Base-by-base conservation (phyloP, 768 basidiomycete genomes). In the Collybiopsis confluens region DNA sequence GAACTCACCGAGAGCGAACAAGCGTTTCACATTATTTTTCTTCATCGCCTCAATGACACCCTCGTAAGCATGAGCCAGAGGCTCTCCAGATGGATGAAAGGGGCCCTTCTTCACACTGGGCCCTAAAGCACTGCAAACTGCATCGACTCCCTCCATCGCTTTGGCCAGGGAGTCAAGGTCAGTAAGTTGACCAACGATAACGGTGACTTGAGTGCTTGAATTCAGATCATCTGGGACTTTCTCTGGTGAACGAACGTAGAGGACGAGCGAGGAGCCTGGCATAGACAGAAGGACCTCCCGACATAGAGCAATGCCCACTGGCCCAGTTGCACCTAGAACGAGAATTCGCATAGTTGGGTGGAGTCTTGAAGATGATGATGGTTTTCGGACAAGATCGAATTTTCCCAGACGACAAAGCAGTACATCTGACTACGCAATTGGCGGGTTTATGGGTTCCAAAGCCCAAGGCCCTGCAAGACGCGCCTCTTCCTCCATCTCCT, bases 251-350 rank as follows among this genome's bases (percentile, higher is more conserved):
- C 86, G 81, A 10, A 78, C 85, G 52, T 80, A 88, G 51, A 89
- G 58, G 54, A 88, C 72, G 56, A 89, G 59, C 3, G 74, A 70
- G 58, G 65, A 61, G 4, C 67, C 63, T 6, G 70, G 63, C 40
- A 69, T 68, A 20, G 68, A 67, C 16, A 68, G 61, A 16, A 90
- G 75, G 4, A 75, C 69, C 61, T 85, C 77, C 48, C 81, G 75
- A 54, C 83, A 73, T 55, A 89, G 71, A 16, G 77, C 73, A 42
- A 78, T 66, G 45, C 88, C 88, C 33, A 68, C 67, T 13, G 80
- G 74, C 1, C 88, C 87, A 2, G 88, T 90, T 21, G 76, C 83
- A 16, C 88, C 88, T n/a, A 90, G 73, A 54, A 90, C 71, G 51
- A 90, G 72, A 54, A 88, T 60, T 23, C 73, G 82, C 80, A 80